Conservation (phyloP, 495 filamentous ascomycete species). For the Margaritispora aquatica region DNA sequence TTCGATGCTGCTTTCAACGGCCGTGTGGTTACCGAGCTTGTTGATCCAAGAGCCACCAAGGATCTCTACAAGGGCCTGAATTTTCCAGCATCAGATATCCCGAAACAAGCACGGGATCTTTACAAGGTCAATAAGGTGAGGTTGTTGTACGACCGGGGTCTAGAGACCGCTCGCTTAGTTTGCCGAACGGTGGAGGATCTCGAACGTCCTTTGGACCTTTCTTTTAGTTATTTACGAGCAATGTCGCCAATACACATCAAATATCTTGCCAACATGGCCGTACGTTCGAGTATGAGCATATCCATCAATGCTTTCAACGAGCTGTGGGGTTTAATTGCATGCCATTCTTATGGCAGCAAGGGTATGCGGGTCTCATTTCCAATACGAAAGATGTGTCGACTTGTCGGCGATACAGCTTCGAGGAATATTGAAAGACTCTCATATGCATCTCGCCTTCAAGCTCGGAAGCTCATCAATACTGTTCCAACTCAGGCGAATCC, state of each 20-base stretch:
- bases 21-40: conserved; percentile 78
- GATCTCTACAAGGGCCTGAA: conserved; percentile 87
- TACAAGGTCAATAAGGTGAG: conserved; percentile 79
- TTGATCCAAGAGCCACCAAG: conserved; percentile 72
- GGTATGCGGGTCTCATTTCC: conserved; percentile 91
- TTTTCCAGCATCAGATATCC: conserved; percentile 90
- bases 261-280: conserved; percentile 85
- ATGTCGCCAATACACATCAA: conserved; percentile 90
- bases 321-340: conserved; percentile 86
- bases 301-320: conserved; percentile 82
- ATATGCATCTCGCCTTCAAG: conserved; percentile 77
- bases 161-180: conserved; percentile 72
- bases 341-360: conserved; percentile 69
- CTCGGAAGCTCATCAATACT: conserved; percentile 72
- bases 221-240: conserved; percentile 77
- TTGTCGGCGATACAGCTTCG: conserved; percentile 82
- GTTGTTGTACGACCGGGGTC: conserved; percentile 69
- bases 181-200: conserved; percentile 74
- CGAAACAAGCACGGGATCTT: conserved; percentile 75
- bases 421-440: conserved; percentile 86
- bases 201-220: conserved; percentile 75
- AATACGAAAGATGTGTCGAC: conserved; percentile 88
- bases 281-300: conserved; percentile 90
- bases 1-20: conserved; percentile 83
- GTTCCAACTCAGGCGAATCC: conserved; percentile 78